phyloP scores from a whole-genome alignment of 768 basidiomycete species.

The Lanmaoa rubissima region DNA sequence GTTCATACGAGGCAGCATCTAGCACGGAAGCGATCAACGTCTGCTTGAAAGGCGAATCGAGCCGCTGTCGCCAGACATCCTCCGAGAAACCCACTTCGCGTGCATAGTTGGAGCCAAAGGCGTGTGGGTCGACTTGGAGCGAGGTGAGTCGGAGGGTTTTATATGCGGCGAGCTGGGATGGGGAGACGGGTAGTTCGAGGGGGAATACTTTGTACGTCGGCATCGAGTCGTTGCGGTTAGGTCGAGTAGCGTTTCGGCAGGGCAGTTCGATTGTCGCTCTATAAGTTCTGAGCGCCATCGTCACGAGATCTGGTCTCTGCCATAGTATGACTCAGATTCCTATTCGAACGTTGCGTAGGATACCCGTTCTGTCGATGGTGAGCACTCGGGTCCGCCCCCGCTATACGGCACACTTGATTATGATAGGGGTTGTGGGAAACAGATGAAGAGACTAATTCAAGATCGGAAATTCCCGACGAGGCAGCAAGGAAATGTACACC shows the following conservation, averaged over 20 bases:
- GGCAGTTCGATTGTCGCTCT: neutral
- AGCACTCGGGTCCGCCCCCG: neutral
- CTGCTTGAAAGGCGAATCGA: conserved; percentile 11
- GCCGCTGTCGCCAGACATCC: conserved; percentile 22
- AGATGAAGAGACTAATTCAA: too few relatives aligned
- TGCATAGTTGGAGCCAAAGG: conserved; percentile 24
- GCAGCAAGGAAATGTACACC: too few relatives aligned
- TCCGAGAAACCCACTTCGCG: conserved; percentile 21
- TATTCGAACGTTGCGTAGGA: neutral
- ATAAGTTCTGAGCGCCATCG: neutral
- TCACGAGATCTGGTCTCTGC: neutral
- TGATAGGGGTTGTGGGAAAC: neutral
- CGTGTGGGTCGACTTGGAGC: conserved; percentile 21
- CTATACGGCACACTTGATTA: neutral
- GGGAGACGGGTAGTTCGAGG: conserved; percentile 10
- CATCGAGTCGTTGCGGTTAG: neutral
- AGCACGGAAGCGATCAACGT: conserved; percentile 17
- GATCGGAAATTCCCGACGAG: too few relatives aligned
- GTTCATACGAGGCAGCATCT: neutral
- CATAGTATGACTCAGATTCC: neutral
- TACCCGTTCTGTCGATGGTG: neutral
- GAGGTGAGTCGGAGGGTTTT: conserved; percentile 22
- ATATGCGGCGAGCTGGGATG: conserved; percentile 25
- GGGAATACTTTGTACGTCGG: conserved; percentile 17
- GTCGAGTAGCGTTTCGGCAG: neutral